Conservation (phyloP, 2,329 filamentous ascomycete species). For the Colletotrichum sp. region DNA sequence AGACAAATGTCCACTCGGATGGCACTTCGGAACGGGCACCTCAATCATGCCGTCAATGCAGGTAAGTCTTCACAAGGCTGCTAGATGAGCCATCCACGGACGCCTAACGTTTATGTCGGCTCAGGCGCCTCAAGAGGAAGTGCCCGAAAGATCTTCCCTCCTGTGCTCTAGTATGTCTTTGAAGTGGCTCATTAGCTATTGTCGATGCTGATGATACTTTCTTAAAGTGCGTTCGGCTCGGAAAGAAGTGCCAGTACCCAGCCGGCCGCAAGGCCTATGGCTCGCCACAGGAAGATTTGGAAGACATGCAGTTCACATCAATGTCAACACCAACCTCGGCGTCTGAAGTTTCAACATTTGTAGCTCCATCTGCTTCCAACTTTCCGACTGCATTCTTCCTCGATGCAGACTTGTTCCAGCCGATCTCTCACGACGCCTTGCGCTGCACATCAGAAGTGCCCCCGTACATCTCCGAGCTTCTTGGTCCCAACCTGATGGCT, state of each 20-base stretch:
- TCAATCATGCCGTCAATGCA: not conserved
- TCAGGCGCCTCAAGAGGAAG: slow-evolving; percentile 17
- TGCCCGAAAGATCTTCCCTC: slow-evolving; percentile 21
- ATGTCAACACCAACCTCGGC: not conserved
- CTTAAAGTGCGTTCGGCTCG: slow-evolving; percentile 25
- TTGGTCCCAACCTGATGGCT: not conserved
- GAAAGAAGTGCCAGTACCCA: slow-evolving; percentile 28
- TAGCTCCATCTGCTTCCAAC: not conserved
- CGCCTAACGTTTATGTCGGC: not conserved
- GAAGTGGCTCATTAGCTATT: not conserved
- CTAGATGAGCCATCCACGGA: not conserved
- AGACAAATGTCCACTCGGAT: not conserved
- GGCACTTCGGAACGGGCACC: not conserved
- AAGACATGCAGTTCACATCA: not conserved
- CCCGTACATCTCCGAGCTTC: not conserved
- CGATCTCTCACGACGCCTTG: slow-evolving; percentile 1
- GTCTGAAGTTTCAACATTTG: not conserved
- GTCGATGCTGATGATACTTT: not conserved
- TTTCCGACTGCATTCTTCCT: slow-evolving; percentile 27
- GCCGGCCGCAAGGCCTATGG: not conserved
- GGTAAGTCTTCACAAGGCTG: not conserved
- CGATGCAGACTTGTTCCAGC: slow-evolving; percentile 23
- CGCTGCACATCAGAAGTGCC: not conserved
- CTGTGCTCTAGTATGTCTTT: slow-evolving; percentile 24
- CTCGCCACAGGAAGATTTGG: not conserved